These are phyloP conservation scores for Vishniacozyma victoriae DNA, from an alignment of 768 basidiomycete species.

Conservation along the genomic window DNA sequence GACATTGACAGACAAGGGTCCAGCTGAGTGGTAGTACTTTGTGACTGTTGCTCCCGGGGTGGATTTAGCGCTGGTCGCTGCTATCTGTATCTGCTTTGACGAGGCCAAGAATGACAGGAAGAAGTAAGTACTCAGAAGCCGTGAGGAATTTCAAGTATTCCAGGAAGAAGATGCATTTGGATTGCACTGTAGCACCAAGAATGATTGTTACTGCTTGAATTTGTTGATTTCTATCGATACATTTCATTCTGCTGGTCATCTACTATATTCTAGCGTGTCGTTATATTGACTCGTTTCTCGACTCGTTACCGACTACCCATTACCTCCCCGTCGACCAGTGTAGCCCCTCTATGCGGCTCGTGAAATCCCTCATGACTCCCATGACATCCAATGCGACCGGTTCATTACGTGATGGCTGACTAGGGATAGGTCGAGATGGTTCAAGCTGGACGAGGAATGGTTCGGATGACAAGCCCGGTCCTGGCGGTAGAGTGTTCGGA, in stretches of 20 bases:
- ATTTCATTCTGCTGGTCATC: too few species aligned
- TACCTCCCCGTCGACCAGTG: slow-evolving; percentile 26
- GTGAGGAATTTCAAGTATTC: too few species aligned
- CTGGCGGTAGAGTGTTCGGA: neutral
- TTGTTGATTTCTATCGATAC: too few species aligned
- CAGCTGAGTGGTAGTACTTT: slow-evolving; percentile 22
- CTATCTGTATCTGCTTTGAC: slow-evolving; percentile 45
- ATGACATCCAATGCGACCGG: slow-evolving; percentile 19
- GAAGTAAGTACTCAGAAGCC: neutral
- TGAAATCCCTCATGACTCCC: slow-evolving; percentile 22
- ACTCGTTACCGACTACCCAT: too few species aligned
- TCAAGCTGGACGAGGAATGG: slow-evolving; percentile 27
- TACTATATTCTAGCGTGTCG: too few species aligned
- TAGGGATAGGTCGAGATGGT: slow-evolving; percentile 24
- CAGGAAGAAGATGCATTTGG: too few species aligned
- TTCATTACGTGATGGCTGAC: slow-evolving; percentile 14
- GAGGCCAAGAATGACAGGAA: slow-evolving; percentile 14
- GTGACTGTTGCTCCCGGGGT: slow-evolving; percentile 45
- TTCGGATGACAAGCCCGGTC: slow-evolving; percentile 1
- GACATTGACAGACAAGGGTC: neutral
- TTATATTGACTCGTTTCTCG: too few species aligned
- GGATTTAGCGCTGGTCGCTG: slow-evolving; percentile 43
- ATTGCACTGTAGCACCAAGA: too few species aligned
- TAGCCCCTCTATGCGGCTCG: slow-evolving; percentile 22
- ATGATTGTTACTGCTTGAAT: too few species aligned